Evolutionary conservation across 768 basidiomycete species (phyloP).

Genomic region (Glaciozyma antarctica): DNA sequence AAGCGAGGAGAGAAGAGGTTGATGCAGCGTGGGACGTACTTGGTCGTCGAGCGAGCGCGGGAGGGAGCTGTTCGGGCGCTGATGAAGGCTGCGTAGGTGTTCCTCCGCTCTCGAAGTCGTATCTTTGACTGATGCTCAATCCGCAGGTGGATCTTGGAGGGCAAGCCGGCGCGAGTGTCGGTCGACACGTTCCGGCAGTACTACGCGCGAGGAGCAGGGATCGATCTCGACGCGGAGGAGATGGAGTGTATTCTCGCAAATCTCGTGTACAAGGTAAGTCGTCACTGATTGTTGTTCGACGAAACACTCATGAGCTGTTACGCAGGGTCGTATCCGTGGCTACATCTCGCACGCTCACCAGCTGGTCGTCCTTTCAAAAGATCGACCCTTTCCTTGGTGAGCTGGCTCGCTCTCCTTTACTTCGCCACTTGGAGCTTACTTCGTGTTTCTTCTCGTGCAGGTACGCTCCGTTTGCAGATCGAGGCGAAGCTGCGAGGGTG

Average conservation of each 20-base stretch:
- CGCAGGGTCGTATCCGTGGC: constrained; percentile 69
- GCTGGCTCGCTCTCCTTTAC: neutral
- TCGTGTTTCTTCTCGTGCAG: neutral
- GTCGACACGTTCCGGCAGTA: constrained; percentile 57
- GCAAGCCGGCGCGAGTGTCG: constrained; percentile 67
- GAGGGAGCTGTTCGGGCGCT: constrained; percentile 76
- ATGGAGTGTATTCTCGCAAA: constrained; percentile 70
- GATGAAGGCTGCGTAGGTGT: constrained; percentile 49
- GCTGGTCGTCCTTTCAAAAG: constrained; percentile 80
- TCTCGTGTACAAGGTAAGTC: constrained; percentile 71
- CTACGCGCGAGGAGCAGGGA: constrained; percentile 7
- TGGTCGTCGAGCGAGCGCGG: constrained; percentile 76
- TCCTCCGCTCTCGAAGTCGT: neutral
- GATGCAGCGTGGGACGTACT: constrained; percentile 75
- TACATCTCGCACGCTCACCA: constrained; percentile 95
- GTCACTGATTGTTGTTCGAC: neutral
- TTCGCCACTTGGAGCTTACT: neutral
- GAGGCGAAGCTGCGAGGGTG: neutral
- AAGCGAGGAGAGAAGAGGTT: constrained; percentile 58
- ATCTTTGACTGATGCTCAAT: neutral
- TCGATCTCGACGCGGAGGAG: constrained; percentile 55
- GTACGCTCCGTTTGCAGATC: neutral
- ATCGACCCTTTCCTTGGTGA: constrained; percentile 40
- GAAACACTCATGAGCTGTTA: neutral
- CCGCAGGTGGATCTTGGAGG: constrained; percentile 65